Percentiles rank a stretch among this genome's conserved stretches.
Conservation (phyloP, 2,329 filamentous ascomycete genomes). For the Colletotrichum eremochloae region DNA sequence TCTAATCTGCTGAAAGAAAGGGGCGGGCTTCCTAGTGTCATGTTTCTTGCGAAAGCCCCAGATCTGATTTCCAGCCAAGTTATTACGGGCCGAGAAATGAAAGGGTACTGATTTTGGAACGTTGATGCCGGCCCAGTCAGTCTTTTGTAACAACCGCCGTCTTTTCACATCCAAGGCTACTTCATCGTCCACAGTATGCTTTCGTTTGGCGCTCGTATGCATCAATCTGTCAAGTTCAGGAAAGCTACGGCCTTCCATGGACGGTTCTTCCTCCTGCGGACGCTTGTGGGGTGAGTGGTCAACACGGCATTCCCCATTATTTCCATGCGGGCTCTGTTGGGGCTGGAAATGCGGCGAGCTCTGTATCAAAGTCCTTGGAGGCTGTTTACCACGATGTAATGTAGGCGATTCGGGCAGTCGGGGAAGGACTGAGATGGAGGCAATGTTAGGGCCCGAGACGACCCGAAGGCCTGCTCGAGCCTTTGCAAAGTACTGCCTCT, state of each 20-base stretch:
- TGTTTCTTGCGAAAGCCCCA: constrained; percentile 36
- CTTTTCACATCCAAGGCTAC: constrained; percentile 38
- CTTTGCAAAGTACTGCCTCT: constrained; percentile 56
- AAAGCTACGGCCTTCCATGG: background rate
- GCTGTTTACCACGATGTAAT: background rate
- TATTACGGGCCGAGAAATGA: constrained; percentile 13
- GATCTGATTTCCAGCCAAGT: constrained; percentile 6
- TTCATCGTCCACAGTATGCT: background rate
- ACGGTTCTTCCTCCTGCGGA: background rate
- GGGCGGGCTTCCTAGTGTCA: background rate
- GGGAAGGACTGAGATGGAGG: constrained; percentile 47
- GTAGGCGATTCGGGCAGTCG: background rate
- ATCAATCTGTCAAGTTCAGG: background rate
- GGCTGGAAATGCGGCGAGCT: constrained; percentile 31
- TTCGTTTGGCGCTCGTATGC: constrained; percentile 3
- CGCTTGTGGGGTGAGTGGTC: background rate
- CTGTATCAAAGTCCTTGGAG: background rate
- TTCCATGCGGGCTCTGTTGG: constrained; percentile 44
- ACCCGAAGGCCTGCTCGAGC: constrained; percentile 40
- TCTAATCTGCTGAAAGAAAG: background rate
- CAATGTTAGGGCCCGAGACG: background rate
- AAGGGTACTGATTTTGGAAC: constrained; percentile 49
- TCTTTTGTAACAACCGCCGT: constrained; percentile 38
- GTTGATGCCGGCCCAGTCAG: constrained; percentile 50
- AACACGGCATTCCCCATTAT: too few relatives aligned